Conservation (phyloP, 371 early-diverging fungal species). For the Syncephalastrum sp. region DNA sequence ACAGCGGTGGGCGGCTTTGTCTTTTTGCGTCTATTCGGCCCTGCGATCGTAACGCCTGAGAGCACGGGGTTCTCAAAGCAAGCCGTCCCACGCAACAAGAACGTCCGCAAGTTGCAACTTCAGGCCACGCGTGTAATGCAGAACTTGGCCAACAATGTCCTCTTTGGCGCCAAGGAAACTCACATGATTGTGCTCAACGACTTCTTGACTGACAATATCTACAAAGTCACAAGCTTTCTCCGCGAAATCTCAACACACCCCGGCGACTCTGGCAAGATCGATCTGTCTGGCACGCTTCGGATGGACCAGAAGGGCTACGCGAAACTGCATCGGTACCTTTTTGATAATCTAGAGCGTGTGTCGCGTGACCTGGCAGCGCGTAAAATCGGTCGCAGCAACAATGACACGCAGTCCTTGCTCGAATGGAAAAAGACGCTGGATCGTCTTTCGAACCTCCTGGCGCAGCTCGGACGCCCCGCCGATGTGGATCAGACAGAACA, state of each 20-base stretch:
- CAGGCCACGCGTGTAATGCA: slow-evolving; percentile 93
- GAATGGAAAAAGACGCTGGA: slow-evolving; percentile 62
- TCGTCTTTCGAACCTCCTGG: slow-evolving; percentile 75
- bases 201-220: slow-evolving; percentile 76
- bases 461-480: slow-evolving; percentile 80
- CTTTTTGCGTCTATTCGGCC: slow-evolving; percentile 92
- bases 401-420: slow-evolving; percentile 31
- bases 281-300: slow-evolving; percentile 10
- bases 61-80: slow-evolving; percentile 48
- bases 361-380: slow-evolving; percentile 57
- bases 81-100: slow-evolving; percentile 32
- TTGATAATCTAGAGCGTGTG: slow-evolving; percentile 71
- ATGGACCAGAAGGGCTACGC: slow-evolving; percentile 54
- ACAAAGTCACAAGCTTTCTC: slow-evolving; percentile 58
- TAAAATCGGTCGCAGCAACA: slow-evolving; percentile 9
- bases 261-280: background rate
- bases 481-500: slow-evolving; percentile 35
- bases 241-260: slow-evolving; percentile 43
- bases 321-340: slow-evolving; percentile 67
- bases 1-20: slow-evolving; percentile 93
- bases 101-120: slow-evolving; percentile 75
- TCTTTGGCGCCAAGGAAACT: slow-evolving; percentile 90
- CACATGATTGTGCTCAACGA: slow-evolving; percentile 87
- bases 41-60: slow-evolving; percentile 88
- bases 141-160: slow-evolving; percentile 90